Evolutionary conservation across 169 alveolate species (phyloP).

Genomic region (Plasmodium relictum): DNA sequence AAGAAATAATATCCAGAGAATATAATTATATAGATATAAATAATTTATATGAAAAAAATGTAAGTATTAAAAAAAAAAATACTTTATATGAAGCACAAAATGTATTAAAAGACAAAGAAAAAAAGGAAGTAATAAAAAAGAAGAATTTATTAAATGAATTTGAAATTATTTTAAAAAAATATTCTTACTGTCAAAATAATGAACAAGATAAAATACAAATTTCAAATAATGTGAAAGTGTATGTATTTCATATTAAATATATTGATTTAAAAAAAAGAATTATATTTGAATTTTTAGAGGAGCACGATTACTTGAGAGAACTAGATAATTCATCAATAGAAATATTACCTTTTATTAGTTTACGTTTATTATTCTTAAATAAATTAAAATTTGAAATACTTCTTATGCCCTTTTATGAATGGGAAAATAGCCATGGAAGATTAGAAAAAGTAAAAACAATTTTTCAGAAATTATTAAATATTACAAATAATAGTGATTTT

Average conservation of each 20-base stretch:
- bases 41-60: slow-evolving; percentile 22
- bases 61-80: background rate
- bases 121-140: background rate
- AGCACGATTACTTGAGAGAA: slow-evolving; percentile 47
- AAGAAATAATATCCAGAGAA: slow-evolving; percentile 49
- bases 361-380: slow-evolving; percentile 33
- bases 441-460: slow-evolving; percentile 55
- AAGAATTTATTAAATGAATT: slow-evolving; percentile 31
- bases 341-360: slow-evolving; percentile 31
- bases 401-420: slow-evolving; percentile 69
- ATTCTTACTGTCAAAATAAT: slow-evolving; percentile 56
- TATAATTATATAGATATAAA: slow-evolving; percentile 43
- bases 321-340: slow-evolving; percentile 56
- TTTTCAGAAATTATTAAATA: slow-evolving; percentile 42
- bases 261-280: slow-evolving; percentile 56
- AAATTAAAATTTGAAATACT: slow-evolving; percentile 57
- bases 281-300: slow-evolving; percentile 66
- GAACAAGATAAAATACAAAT: slow-evolving; percentile 41
- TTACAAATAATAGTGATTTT: slow-evolving; percentile 8
- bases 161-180: slow-evolving; percentile 73
- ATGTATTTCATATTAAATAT: slow-evolving; percentile 29
- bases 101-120: background rate
- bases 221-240: slow-evolving; percentile 30
- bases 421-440: slow-evolving; percentile 62
- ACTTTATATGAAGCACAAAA: background rate